Evolutionary conservation across 805 yeast species (phyloP).

Genomic region (Tetrapisispora nanseiensis): DNA sequence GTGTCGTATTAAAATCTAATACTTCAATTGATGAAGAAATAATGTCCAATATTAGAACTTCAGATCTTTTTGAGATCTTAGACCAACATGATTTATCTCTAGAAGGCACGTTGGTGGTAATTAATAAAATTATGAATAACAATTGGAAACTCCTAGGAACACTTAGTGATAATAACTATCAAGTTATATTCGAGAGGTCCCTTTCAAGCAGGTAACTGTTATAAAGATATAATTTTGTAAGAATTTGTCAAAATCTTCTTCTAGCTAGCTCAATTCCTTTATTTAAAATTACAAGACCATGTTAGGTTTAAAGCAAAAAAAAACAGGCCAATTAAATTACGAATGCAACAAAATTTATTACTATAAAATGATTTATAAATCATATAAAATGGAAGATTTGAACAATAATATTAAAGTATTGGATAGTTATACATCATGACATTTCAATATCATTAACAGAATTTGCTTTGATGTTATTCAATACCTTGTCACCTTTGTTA

Average conservation of each 20-base stretch:
- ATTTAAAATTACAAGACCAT: no score
- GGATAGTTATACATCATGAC: no score
- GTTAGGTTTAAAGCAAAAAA: neutral
- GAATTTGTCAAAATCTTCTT: no score
- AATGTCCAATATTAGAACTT: conserved; percentile 14
- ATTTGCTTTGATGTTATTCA: conserved; percentile 11
- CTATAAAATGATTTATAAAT: neutral
- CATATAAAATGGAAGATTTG: no score
- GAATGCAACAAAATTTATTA: conserved; percentile 1
- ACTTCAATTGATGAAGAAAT: conserved; percentile 6
- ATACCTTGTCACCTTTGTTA: conserved; percentile 20
- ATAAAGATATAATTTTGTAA: no score
- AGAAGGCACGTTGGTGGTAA: conserved; percentile 16
- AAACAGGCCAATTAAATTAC: no score
- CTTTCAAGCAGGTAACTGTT: no score
- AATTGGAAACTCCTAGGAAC: conserved; percentile 24
- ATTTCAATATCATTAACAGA: conserved; percentile 15
- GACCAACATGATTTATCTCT: conserved; percentile 18
- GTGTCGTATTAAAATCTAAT: neutral
- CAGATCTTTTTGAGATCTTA: conserved; percentile 21
- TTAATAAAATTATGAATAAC: conserved; percentile 14
- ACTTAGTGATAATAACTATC: neutral
- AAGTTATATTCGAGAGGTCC: neutral
- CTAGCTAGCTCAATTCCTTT: no score
- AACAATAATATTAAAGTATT: no score